Base-by-base conservation (phyloP, 169 alveolate species). In the Eimeria brunetti region DNA sequence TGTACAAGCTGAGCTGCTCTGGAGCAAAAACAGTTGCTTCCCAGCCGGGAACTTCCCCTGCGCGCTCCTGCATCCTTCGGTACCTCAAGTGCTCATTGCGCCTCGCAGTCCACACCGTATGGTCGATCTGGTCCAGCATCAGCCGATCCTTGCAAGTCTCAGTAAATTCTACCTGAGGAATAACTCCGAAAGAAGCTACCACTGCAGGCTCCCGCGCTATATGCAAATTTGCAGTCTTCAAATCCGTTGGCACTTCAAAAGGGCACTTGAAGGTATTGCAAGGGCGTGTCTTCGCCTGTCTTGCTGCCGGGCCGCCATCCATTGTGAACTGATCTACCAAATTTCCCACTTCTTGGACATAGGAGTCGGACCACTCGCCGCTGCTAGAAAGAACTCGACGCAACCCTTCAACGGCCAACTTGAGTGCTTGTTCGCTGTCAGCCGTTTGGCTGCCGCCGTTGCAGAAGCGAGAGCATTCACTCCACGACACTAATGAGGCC, bases 171-270 rank as follows among this genome's bases (percentile, higher is more conserved):
- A 86, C 64, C 44, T 86, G 93, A 0, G 93, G 93, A 46, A 86
- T 20, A 36, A 86, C 93, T 44, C 93, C 93, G 38, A 86, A 60
- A 38, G 93, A 60, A 24, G 78, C 67, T 9, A 86, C 93, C 60
- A 64, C 18, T 56, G 5, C 36, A 9, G 93, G 84, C 33, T 86
- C 93, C 93, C 38, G 80, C 78, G 93, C 93, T 22, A 86, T 64
- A 30, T 86, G 93, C 93, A 86, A 44, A 33, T 16, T 62, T 60
- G 93, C 81, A 64, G 84, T 41, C 44, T 60, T 64, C 46, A 86
- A 86, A 41, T 86, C 93, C 38, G 93, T 64, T 60, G 93, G 93
- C 69, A 86, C 93, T 60, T 86, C 93, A 86, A 64, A 33, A 86
- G 93, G 92, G 80, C 92, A 85, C 53, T 11, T 2, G 36, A 85